Evolutionary conservation across 2,329 filamentous ascomycete genomes (phyloP), one percentile per base, ranked within the genome.

Genomic region (Neofusicoccum parvum): DNA sequence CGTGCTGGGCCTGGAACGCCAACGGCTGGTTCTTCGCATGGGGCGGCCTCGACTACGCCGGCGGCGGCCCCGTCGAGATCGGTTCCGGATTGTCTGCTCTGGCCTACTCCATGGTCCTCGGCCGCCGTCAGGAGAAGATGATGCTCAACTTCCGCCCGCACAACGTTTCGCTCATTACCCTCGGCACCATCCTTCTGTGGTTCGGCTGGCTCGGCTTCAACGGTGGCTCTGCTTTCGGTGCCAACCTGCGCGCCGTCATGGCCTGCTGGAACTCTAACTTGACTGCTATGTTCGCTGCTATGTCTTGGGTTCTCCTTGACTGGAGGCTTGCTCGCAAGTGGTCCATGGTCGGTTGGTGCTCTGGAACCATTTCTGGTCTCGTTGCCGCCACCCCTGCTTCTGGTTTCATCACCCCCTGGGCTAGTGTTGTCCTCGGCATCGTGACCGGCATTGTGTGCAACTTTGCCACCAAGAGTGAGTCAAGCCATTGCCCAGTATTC

Each of bases 171-270:
- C 87, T 98, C 74, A 97, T 99, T 80, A 94, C 95, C 0, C 90
- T 98, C 72, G 95, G 95, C 69, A 98, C 95, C 3, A 87, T 97
- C 70, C 87, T 99, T 73, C 92, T 99, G 65, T 98, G 94, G 94
- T 98, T 98, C 74, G 95, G 95, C 74, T 99, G 95, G 95, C 85
- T 99, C 69, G 95, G 94, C 64, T 99, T 99, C 88, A 99, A 99
- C 85, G 95, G 94, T 73, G 95, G 95, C 69, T 97, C 94, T 27
- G 84, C 94, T 45, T 97, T 97, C 72, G 94, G 94, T 71, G 92
- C 94, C 70, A 97, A 97, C 83, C 86, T 98, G 63, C 91, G 95
- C 70, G 95, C 95, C 64, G 90, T 91, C 70, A 96, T 97, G 89
- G 94, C 95, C 64, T 97, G 92, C 88, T 99, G 94, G 94, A 98